Conservation (phyloP, 306 rosid species). For the Cicer chorassanicum region DNA sequence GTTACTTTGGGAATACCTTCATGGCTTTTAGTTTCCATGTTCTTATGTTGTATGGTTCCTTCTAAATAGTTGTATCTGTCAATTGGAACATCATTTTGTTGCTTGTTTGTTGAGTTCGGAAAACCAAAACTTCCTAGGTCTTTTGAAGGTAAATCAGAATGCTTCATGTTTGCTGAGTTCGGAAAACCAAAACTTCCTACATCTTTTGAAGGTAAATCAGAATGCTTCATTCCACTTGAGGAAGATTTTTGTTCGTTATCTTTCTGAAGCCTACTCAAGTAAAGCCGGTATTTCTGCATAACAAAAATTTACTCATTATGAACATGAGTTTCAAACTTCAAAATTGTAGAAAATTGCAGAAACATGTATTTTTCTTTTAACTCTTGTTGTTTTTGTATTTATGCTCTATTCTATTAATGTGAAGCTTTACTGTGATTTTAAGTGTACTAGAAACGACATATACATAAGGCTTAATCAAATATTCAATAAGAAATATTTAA, state of each 20-base stretch:
- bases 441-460: constrained; percentile 10
- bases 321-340: constrained; percentile 32
- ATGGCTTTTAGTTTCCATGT: constrained; percentile 49
- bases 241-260: constrained; percentile 68
- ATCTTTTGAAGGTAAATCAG: constrained; percentile 67
- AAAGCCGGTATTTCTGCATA: constrained; percentile 92
- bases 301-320: constrained; percentile 28
- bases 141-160: constrained; percentile 60
- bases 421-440: constrained; percentile 7
- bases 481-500: constrained; percentile 29
- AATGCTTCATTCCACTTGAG: constrained; percentile 66
- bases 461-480: constrained; percentile 2
- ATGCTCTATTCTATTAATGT: constrained; percentile 13
- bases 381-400: background rate
- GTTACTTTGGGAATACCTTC: constrained; percentile 56
- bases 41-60: constrained; percentile 50
- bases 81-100: constrained; percentile 62
- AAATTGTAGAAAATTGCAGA: constrained; percentile 21
- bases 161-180: constrained; percentile 59
- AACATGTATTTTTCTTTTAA: background rate
- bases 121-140: constrained; percentile 62
- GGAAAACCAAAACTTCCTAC: constrained; percentile 57
- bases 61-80: constrained; percentile 61
- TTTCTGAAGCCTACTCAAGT: constrained; percentile 86
- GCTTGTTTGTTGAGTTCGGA: constrained; percentile 51